phyloP scores from a whole-genome alignment of 106 monocot species.

The Chionographis japonica region DNA sequence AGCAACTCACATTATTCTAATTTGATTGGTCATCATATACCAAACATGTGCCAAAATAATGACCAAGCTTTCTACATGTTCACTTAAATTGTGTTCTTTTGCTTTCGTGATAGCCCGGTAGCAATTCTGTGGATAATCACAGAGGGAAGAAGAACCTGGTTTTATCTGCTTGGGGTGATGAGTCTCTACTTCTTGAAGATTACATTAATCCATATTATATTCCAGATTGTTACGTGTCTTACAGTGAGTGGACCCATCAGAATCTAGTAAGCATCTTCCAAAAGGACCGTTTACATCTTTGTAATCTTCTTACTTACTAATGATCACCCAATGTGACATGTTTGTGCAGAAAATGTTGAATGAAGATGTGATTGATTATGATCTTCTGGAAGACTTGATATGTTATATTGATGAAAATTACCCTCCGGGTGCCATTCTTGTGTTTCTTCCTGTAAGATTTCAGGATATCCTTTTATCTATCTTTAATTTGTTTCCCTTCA shows the following conservation, averaged over 20 bases:
- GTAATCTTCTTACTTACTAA: neutral
- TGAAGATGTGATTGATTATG: constrained; percentile 94
- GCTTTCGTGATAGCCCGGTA: constrained; percentile 23
- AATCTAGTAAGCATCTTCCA: constrained; percentile 54
- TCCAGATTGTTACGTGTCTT: constrained; percentile 42
- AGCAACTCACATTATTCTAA: too few species aligned
- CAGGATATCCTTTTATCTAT: neutral
- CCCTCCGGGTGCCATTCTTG: constrained; percentile 84
- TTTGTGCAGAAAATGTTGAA: constrained; percentile 72
- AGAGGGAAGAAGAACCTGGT: constrained; percentile 89
- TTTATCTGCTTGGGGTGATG: constrained; percentile 93
- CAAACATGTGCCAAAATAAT: too few species aligned
- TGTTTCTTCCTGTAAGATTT: constrained; percentile 84
- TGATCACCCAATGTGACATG: neutral
- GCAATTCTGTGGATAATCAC: constrained; percentile 55
- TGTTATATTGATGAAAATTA: constrained; percentile 75
- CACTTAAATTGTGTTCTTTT: neutral
- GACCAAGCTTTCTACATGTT: too few species aligned
- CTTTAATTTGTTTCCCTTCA: neutral
- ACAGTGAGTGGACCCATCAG: constrained; percentile 71
- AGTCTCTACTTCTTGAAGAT: constrained; percentile 52
- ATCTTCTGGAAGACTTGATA: constrained; percentile 94
- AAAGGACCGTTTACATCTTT: neutral
- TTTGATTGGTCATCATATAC: too few species aligned
- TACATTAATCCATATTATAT: constrained; percentile 80